Percentiles rank a stretch among this genome's conserved stretches.
Evolutionary conservation across 108 stramenopile species (phyloP).

Genomic region (Aurantiochytrium sp.): DNA sequence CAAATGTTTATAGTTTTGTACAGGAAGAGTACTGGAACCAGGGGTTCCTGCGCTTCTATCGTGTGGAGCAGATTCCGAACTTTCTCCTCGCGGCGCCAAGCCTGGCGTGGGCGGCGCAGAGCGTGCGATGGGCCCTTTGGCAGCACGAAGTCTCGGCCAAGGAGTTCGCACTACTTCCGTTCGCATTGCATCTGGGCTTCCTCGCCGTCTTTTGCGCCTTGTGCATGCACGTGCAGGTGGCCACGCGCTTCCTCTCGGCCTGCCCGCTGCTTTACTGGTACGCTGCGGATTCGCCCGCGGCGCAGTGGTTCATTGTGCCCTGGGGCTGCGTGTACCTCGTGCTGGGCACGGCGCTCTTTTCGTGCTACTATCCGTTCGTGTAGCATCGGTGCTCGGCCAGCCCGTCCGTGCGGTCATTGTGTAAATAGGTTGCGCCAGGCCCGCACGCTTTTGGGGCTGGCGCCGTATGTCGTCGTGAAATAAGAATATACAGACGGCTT

Average conservation of each 20-base stretch:
- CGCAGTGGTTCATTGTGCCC: background rate
- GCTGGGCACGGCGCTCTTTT: background rate
- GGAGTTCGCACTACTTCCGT: background rate
- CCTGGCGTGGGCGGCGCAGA: background rate
- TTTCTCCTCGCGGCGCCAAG: conserved; percentile 46
- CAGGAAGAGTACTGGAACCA: conserved; percentile 49
- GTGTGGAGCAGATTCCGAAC: conserved; percentile 43
- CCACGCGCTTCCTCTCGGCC: conserved; percentile 44
- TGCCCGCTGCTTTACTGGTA: conserved; percentile 49
- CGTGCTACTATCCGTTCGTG: background rate
- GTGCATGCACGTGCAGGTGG: conserved; percentile 52
- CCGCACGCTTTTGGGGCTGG: too few species aligned
- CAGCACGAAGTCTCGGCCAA: background rate
- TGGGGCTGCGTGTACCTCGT: background rate
- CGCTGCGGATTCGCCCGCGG: background rate
- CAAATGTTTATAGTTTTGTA: conserved; percentile 41
- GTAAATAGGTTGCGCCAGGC: too few species aligned
- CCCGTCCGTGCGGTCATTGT: too few species aligned
- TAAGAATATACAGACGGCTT: too few species aligned
- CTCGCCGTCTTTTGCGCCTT: conserved; percentile 19
- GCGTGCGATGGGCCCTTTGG: background rate
- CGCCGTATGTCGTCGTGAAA: too few species aligned
- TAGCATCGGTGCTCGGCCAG: too few species aligned
- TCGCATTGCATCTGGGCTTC: conserved; percentile 34
- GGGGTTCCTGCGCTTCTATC: conserved; percentile 42